Conservation (phyloP, 805 yeast genomes). For the Schwanniomyces vanrijiae region DNA sequence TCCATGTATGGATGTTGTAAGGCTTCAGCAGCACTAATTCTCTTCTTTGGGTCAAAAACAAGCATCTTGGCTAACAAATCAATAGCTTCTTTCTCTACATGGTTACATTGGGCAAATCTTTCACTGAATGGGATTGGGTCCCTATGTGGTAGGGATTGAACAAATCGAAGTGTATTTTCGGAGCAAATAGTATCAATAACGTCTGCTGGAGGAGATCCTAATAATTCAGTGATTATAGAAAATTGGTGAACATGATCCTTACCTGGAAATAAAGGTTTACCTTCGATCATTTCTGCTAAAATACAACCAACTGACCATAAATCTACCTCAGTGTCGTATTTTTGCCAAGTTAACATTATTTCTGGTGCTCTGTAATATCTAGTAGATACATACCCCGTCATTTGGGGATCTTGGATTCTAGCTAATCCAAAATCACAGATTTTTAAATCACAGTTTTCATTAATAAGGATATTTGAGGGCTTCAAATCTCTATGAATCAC, state of each 20-base stretch:
- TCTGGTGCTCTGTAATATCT: constrained; percentile 97
- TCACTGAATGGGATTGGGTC: constrained; percentile 88
- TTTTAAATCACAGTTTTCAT: constrained; percentile 88
- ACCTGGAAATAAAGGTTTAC: constrained; percentile 96
- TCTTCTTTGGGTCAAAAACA: constrained; percentile 90
- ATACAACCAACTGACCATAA: constrained; percentile 98
- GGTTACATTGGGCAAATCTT: constrained; percentile 63
- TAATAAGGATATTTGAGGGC: constrained; percentile 80
- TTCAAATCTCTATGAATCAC: constrained; percentile 88
- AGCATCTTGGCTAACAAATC: constrained; percentile 87
- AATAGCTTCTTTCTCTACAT: constrained; percentile 80
- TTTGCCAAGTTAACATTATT: constrained; percentile 98
- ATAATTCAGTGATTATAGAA: constrained; percentile 90
- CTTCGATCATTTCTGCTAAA: constrained; percentile 96
- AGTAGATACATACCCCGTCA: constrained; percentile 98
- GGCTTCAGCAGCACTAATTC: constrained; percentile 91
- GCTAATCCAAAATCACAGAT: constrained; percentile 95
- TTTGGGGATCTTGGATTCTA: constrained; percentile 96
- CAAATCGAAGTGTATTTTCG: constrained; percentile 92
- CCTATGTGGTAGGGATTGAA: constrained; percentile 87
- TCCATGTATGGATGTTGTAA: constrained; percentile 87
- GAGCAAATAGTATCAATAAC: constrained; percentile 95
- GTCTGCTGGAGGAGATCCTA: constrained; percentile 96
- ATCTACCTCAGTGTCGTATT: constrained; percentile 94
- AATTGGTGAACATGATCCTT: constrained; percentile 98